phyloP scores from a whole-genome alignment of 768 basidiomycete genomes.

The Podaxis sp. region DNA sequence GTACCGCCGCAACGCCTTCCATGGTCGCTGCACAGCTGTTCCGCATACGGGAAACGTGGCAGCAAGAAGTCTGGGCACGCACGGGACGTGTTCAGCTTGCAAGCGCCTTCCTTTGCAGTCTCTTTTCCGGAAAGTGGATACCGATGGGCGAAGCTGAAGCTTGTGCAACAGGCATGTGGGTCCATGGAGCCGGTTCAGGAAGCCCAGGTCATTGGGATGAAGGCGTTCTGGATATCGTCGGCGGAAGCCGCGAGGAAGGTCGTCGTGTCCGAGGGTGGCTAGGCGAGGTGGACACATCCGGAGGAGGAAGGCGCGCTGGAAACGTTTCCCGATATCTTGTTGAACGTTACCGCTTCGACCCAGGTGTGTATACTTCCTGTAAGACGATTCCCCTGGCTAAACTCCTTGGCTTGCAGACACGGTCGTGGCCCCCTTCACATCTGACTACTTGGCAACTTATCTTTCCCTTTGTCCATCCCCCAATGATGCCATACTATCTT shows the following conservation, averaged over 20 bases:
- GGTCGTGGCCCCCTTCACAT: constrained; percentile 73
- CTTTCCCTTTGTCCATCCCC: constrained; percentile 73
- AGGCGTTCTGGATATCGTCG: constrained; percentile 72
- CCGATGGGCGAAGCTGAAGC: constrained; percentile 77
- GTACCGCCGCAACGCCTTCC: constrained; percentile 69
- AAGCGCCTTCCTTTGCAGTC: constrained; percentile 68
- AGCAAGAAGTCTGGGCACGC: constrained; percentile 73
- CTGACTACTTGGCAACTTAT: constrained; percentile 75
- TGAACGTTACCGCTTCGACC: constrained; percentile 80
- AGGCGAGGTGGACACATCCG: constrained; percentile 75
- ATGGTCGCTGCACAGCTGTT: constrained; percentile 75
- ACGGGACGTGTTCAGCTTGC: constrained; percentile 81
- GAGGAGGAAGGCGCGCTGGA: constrained; percentile 62
- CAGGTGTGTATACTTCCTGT: constrained; percentile 41
- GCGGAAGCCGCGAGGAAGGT: constrained; percentile 73
- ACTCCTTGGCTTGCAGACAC: constrained; percentile 46
- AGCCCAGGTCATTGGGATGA: constrained; percentile 75
- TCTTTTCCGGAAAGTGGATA: constrained; percentile 71
- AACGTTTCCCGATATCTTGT: constrained; percentile 73
- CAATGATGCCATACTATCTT: constrained; percentile 74
- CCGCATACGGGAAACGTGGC: constrained; percentile 76
- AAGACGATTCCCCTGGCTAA: constrained; percentile 14
- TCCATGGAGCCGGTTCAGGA: constrained; percentile 43
- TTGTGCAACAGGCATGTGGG: constrained; percentile 78
- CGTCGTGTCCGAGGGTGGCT: constrained; percentile 74